A percentile compares a stretch with the other conserved stretches of the same genome.
Evolutionary conservation across 2,329 filamentous ascomycete species (phyloP).

Genomic region (Fusarium denticulatum): DNA sequence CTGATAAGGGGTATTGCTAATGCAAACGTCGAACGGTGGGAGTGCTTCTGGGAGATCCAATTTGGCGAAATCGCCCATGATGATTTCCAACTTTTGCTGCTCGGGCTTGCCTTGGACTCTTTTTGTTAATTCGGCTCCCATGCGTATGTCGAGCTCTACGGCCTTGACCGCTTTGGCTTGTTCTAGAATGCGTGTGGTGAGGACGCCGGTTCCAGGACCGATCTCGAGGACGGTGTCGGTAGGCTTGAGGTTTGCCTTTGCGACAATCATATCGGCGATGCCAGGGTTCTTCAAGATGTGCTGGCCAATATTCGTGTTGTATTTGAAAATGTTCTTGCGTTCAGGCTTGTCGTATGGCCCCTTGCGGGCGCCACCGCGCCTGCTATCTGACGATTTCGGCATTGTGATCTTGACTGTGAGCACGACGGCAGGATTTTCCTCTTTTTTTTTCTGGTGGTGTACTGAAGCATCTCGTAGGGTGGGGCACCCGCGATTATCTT

Average conservation of each 20-base stretch:
- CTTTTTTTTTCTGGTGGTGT: background rate
- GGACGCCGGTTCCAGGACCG: background rate
- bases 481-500: background rate
- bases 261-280: background rate
- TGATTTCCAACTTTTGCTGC: background rate
- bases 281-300: background rate
- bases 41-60: background rate
- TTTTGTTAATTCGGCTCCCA: background rate
- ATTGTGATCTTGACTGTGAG: background rate
- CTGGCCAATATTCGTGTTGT: background rate
- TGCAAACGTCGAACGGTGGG: background rate
- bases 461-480: background rate
- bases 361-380: background rate
- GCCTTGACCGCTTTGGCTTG: background rate
- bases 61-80: background rate
- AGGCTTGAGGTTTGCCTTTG: background rate
- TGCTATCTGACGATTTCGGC: background rate
- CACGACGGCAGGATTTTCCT: background rate
- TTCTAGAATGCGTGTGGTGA: background rate
- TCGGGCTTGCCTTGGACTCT: background rate
- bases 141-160: background rate
- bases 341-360: background rate
- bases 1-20: background rate
- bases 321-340: background rate
- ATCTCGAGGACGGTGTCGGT: background rate